phyloP scores from a whole-genome alignment of 1,284 basidiomycete species.

The Cutaneotrichosporon sp. region DNA sequence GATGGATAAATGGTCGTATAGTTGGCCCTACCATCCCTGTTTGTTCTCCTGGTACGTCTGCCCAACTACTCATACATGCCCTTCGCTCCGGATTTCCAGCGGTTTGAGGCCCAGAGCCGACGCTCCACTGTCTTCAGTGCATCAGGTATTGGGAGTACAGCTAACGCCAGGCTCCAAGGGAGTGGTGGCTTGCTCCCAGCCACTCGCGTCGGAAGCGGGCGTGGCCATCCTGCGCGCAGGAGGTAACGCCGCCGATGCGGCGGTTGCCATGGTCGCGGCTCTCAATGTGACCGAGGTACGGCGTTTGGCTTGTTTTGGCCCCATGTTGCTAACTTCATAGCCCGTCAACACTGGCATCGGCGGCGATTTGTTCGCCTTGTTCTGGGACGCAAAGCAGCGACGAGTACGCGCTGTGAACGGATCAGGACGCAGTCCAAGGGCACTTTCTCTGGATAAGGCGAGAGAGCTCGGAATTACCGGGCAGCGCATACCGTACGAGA shows the following conservation, averaged over 20 bases:
- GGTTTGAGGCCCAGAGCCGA: constrained; percentile 20
- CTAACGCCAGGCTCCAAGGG: constrained; percentile 81
- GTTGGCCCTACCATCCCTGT: no score
- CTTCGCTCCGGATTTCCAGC: constrained; percentile 3
- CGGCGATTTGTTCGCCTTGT: constrained; percentile 80
- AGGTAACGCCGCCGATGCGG: constrained; percentile 80
- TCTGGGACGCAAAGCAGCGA: constrained; percentile 76
- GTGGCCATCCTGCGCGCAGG: constrained; percentile 76
- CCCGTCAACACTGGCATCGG: constrained; percentile 29
- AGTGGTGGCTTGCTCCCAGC: constrained; percentile 75
- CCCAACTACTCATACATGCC: neutral
- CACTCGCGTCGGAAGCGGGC: constrained; percentile 76
- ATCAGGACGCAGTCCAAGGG: constrained; percentile 71
- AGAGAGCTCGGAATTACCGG: constrained; percentile 60
- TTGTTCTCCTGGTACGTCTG: neutral
- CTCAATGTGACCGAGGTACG: constrained; percentile 73
- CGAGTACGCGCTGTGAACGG: constrained; percentile 60
- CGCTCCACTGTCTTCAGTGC: constrained; percentile 28
- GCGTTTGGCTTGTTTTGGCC: constrained; percentile 54
- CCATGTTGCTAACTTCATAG: no score
- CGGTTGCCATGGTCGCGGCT: constrained; percentile 76
- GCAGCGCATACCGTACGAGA: constrained; percentile 57
- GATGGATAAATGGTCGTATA: no score
- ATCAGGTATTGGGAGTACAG: constrained; percentile 61
- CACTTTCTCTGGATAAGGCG: constrained; percentile 67